These are phyloP conservation scores for Suhomyces sp. DNA, from an alignment of 805 yeast genomes.

Conservation along the genomic window DNA sequence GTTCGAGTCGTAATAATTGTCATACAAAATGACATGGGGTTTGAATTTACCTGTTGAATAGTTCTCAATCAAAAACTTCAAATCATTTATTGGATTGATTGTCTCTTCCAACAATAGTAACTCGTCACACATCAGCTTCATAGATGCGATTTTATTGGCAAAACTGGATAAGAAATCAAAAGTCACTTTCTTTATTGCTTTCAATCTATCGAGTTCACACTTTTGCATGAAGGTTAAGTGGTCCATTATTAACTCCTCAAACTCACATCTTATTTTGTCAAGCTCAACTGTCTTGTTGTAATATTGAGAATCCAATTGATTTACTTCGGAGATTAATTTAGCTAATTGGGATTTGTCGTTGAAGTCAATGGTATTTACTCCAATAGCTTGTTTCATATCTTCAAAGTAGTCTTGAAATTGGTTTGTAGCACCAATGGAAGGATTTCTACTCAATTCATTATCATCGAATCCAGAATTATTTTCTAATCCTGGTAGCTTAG, in stretches of 20 bases:
- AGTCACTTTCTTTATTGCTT: slow-evolving; percentile 72
- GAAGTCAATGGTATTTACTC: slow-evolving; percentile 40
- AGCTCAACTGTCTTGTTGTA: slow-evolving; percentile 52
- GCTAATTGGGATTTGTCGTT: slow-evolving; percentile 51
- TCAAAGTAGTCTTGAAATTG: slow-evolving; percentile 30
- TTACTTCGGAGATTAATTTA: slow-evolving; percentile 55
- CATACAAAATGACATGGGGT: slow-evolving; percentile 72
- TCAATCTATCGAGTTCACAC: slow-evolving; percentile 75
- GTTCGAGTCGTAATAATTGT: slow-evolving; percentile 72
- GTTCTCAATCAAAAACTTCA: slow-evolving; percentile 61
- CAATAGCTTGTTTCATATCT: slow-evolving; percentile 45
- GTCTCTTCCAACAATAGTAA: slow-evolving; percentile 64
- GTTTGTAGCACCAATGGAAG: slow-evolving; percentile 2
- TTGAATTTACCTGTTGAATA: slow-evolving; percentile 71
- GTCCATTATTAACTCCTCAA: slow-evolving; percentile 71
- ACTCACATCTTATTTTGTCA: slow-evolving; percentile 65
- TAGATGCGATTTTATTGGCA: slow-evolving; percentile 54
- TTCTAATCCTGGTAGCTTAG: slow-evolving; percentile 18
- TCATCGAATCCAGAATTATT: slow-evolving; percentile 5
- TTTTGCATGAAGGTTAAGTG: slow-evolving; percentile 75
- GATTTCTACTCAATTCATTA: slow-evolving; percentile 7
- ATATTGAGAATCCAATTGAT: slow-evolving; percentile 48
- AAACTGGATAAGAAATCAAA: slow-evolving; percentile 68
- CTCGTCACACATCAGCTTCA: slow-evolving; percentile 60
- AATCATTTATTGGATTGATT: slow-evolving; percentile 66